Evolutionary conservation across 805 yeast species (phyloP), one percentile per base, ranked within the genome.

Genomic region (Grigorovia jiainica): DNA sequence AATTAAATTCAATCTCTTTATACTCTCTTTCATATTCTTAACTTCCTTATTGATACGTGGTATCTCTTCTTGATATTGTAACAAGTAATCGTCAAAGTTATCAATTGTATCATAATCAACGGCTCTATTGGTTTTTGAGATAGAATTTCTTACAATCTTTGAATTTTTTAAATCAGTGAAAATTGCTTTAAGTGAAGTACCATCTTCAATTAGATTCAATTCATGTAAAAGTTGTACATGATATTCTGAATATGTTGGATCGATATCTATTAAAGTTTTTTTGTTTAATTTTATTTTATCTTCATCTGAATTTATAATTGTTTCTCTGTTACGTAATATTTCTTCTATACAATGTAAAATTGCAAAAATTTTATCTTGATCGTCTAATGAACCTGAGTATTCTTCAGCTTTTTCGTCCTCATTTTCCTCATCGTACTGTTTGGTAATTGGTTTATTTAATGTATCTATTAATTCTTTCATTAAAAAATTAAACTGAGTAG

Each of bases 331-430:
- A 23, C 53, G 58, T 25, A 78, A 49, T 3, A 69, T 53, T 37
- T 66, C 60, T 42, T 76, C 76, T 7, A 83, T 45, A 16, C 75
- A 72, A 40, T 75, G 76, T 44, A 84, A 64, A 43, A 76, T 71
- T 0, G 75, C 69, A 33, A 76, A 75, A 0, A 81, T 81, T 44
- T 73, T 69, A 44, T 82, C 94, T 58, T 90, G 97, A 37, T 75
- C 79, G 34, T 76, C 75, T 38, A 90, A 65, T 0, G 95, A 79
- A 4, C 72, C 73, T 10, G 76, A 79, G 59, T 89, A 92, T 53
- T 87, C 97, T 39, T 77, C 82, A 11, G 89, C 87, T 40, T 79
- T 77, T 13, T 53, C 59, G 3, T 79, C 77, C 30, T 55, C 56
- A 25, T 47, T 43, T 2, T 44, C 47, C n/a, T 50, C 52, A 11